Base-by-base conservation (phyloP, 75 land plant genomes). In the Larix kaempferi region DNA sequence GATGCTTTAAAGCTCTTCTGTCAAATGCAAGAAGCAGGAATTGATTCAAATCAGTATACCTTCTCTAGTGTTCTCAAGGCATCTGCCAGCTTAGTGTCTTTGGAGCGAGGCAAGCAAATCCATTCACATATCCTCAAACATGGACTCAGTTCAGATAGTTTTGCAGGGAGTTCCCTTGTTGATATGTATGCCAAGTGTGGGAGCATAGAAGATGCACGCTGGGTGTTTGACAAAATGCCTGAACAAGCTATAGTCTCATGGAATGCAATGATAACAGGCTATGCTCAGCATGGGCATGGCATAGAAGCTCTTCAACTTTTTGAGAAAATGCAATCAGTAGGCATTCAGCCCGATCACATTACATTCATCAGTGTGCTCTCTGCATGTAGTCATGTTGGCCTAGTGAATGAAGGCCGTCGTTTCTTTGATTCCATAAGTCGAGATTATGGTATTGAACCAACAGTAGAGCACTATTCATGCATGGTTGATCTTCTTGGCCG, bases 251-350 rank as follows among this genome's bases (percentile, higher is more conserved):
- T 80, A 14, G 85, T 84, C 60, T 87, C 83, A 26, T 88, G 91
- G 88, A 91, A 87, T 69, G 80, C 89, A 7, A 86, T 91, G 85
- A 80, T 91, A n/a, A 73, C 79, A 12, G 88, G 84, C 23, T 90
- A 89, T 44, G 86, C 85, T 29, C 86, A 89, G 64, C 85, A 86
- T 52, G 81, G 85, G 29, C 58, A 79, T 69, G 22, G 61, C 21
- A 78, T 54, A 37, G 82, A 71, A 52, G 84, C 82, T 2, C 57
- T 33, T 67, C 64, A 56, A 19, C 78, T 85, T 29, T 91, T 89
- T 78, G 63, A 74, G 56, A 72, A 57, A 21, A 86, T 85, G 80
- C 49, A 44, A 44, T 44, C 49, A 44, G 6, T 44, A 44, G 49
- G 49, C 49, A 6, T 44, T 6, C 49, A 44, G 19, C 61, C 61